Base-by-base conservation (phyloP, 2,329 filamentous ascomycete genomes). In the Fusarium redolens region DNA sequence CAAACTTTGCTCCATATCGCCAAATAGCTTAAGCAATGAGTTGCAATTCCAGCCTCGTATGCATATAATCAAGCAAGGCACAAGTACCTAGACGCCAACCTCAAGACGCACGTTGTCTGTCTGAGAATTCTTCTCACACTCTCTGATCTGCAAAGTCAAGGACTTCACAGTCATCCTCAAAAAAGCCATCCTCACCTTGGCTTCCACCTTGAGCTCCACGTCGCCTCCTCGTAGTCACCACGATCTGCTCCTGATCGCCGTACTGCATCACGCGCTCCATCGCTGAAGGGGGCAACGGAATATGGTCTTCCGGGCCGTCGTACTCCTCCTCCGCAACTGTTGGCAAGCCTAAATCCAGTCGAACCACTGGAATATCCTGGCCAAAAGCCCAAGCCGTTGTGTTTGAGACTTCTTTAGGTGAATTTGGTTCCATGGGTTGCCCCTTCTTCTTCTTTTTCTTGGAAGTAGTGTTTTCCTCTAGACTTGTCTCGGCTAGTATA, bases 161-260 rank as follows among this genome's bases (percentile, higher is more conserved):
- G 64, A 97, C 93, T 80, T 97, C 94, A 75, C 93, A 96, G 79
- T 97, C 95, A 79, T 97, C 94, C 82, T 97, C 95, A 77, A 97
- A 97, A 81, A 97, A 97, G 5, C 92, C 92, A 61, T 92, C 91
- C 64, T 93, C 92, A 48, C 91, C 91, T 43, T 82, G 79, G 35
- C 85, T 84, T 20, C 83, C 81, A 41, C 83, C 80, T 58, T 87
- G 85, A 56, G 85, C 86, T 43, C 85, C 84, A 44, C 87, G 89
- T 66, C 93, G 89, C 58, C 93, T 87, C 68, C 94, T 88, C 5
- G 94, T 96, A 20, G 93, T 97, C 22, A 96, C 91, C 47, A 97
- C 92, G 68, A 96, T 92, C 81, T 95, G 91, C 82, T 94, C 92
- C 56, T 92, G 87, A 69, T 92, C 88, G 69, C 89, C 84, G 75